Percentiles rank a stretch among this genome's conserved stretches.
Conservation (phyloP, 2,329 filamentous ascomycete species). For the Simplicillium sp. region DNA sequence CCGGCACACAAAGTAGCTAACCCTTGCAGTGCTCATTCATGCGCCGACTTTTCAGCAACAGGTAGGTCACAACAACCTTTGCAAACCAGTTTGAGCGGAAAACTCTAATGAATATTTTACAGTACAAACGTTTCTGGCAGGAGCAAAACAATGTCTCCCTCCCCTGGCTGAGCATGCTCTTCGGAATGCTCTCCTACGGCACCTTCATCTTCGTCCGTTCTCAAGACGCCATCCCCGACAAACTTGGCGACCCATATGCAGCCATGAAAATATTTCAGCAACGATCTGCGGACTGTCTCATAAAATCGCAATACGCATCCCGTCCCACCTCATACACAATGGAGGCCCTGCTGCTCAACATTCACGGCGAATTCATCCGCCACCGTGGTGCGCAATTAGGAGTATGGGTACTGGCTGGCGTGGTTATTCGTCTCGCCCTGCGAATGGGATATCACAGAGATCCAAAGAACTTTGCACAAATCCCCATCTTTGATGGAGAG, state of each 20-base stretch:
- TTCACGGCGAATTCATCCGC: conserved; percentile 65
- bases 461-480: conserved; percentile 60
- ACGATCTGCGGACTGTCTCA: conserved; percentile 68
- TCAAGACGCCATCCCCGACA: too few relatives aligned
- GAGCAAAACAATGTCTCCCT: too few relatives aligned
- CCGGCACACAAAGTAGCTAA: too few relatives aligned
- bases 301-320: conserved; percentile 69
- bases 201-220: too few relatives aligned
- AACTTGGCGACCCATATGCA: conserved; percentile 74
- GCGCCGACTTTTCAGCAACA: too few relatives aligned
- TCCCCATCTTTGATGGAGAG: conserved; percentile 68
- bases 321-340: conserved; percentile 64
- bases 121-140: too few relatives aligned
- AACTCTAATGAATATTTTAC: too few relatives aligned
- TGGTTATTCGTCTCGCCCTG: conserved; percentile 49
- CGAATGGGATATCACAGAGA: conserved; percentile 74
- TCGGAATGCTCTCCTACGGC: too few relatives aligned
- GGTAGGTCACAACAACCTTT: too few relatives aligned
- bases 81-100: too few relatives aligned
- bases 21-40: too few relatives aligned
- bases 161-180: too few relatives aligned
- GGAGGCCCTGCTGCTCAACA: conserved; percentile 66
- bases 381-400: conserved; percentile 65
- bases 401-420: conserved; percentile 47
- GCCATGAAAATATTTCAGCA: conserved; percentile 68